Conservation (phyloP, 225 moss, liverwort and hornwort species). For the Polytrichum commune region DNA sequence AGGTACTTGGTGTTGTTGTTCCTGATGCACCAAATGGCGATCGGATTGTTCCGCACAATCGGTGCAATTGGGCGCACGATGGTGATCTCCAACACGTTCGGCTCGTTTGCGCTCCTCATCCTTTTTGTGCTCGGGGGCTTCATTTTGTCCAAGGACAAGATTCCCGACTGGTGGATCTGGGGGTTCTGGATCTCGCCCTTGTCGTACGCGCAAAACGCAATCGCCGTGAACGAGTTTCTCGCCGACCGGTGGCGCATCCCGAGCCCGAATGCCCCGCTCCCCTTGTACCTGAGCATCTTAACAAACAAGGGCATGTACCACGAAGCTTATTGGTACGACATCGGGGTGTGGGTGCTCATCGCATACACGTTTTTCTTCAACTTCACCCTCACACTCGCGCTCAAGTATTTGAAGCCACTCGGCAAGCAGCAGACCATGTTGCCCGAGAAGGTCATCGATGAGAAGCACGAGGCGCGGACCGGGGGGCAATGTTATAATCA, state of each 20-base stretch:
- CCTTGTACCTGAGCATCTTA: constrained; percentile 48
- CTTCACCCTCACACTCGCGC: constrained; percentile 32
- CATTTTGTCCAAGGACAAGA: constrained; percentile 38
- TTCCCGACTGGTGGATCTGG: constrained; percentile 76
- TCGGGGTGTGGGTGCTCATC: constrained; percentile 46
- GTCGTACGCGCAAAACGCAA: constrained; percentile 76
- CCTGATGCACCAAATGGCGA: constrained; percentile 48
- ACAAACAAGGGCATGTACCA: constrained; percentile 48
- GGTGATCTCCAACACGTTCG: constrained; percentile 53
- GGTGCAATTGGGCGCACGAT: constrained; percentile 47
- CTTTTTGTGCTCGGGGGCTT: constrained; percentile 46
- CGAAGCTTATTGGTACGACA: constrained; percentile 50
- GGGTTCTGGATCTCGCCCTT: constrained; percentile 76
- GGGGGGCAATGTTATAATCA: neutral
- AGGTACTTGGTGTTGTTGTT: constrained; percentile 37
- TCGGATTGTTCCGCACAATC: constrained; percentile 44
- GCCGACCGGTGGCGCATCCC: constrained; percentile 43
- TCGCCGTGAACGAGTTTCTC: constrained; percentile 67
- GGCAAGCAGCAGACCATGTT: constrained; percentile 43
- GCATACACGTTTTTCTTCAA: constrained; percentile 54
- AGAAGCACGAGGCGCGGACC: constrained; percentile 2
- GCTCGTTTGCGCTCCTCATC: constrained; percentile 42
- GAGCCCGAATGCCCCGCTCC: constrained; percentile 32
- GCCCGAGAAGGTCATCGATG: constrained; percentile 13
- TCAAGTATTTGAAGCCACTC: constrained; percentile 51